Conservation (phyloP, 139 green algal species). For the Monoraphidium neglectum region DNA sequence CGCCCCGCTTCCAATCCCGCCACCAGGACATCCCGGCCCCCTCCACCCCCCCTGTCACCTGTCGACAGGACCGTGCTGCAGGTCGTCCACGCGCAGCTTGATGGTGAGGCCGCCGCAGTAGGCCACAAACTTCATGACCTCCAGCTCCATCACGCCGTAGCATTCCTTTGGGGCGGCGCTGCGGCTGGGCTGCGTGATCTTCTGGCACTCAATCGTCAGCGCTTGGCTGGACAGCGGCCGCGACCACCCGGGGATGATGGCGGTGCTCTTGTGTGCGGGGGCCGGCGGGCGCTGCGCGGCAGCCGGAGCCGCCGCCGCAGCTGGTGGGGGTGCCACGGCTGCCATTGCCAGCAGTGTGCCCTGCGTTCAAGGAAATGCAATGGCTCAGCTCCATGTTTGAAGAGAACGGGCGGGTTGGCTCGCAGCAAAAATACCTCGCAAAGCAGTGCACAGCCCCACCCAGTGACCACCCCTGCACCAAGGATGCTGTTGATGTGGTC, state of each 20-base stretch:
- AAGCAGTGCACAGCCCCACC: too few species aligned
- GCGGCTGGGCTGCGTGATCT: slow-evolving; percentile 41
- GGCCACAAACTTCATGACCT: slow-evolving; percentile 69
- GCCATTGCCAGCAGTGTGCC: slow-evolving; percentile 7
- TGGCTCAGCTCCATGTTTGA: too few species aligned
- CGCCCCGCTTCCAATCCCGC: too few species aligned
- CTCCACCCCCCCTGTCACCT: neutral
- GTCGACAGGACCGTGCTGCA: slow-evolving; percentile 33
- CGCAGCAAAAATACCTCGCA: too few species aligned
- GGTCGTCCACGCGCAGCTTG: slow-evolving; percentile 54
- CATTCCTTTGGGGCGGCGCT: slow-evolving; percentile 18
- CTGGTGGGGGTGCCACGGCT: slow-evolving; percentile 11
- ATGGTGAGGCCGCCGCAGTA: slow-evolving; percentile 64
- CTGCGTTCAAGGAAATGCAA: slow-evolving; percentile 3
- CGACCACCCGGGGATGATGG: slow-evolving; percentile 61
- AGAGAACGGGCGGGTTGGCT: too few species aligned
- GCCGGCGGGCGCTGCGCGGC: neutral
- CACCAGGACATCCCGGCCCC: too few species aligned
- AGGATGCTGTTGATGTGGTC: too few species aligned
- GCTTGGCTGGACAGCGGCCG: slow-evolving; percentile 45
- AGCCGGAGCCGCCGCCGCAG: neutral
- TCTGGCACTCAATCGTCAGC: slow-evolving; percentile 60
- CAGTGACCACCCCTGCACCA: too few species aligned
- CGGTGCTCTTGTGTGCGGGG: slow-evolving; percentile 48
- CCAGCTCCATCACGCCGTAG: slow-evolving; percentile 60